Base-by-base conservation (phyloP, 805 yeast genomes). In the Yarrowia sp. region DNA sequence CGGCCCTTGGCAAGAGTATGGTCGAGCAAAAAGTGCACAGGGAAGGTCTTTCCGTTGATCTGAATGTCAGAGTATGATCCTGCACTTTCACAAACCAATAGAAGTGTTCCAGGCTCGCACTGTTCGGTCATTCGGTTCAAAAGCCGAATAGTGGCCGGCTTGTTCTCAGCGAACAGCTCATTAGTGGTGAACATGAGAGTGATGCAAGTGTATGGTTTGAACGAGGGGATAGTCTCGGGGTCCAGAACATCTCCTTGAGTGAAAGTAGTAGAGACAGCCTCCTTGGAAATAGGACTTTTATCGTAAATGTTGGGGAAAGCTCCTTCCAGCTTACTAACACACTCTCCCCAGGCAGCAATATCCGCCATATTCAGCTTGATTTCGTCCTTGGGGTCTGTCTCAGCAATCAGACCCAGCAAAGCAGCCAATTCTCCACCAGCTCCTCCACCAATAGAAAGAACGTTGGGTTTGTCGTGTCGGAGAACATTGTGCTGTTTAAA, bases 181-280 rank as follows among this genome's bases (percentile, higher is more conserved):
- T 92, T 92, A 1, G 97, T 91, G 6, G 97, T 92, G 80, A 92
- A 92, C 73, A 92, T 78, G 43, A 89, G 76, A 0, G 97, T 91
- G 52, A 92, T 85, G 64, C 91, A 76, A 72, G 86, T 81, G 38
- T 79, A 71, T 0, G 73, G 58, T 1, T 58, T 64, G 38, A 83
- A 73, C 3, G 73, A 67, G 24, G 78, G 65, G 50, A 6, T 71
- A 72, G 2, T 70, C 70, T 9, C 70, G 66, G 12, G 76, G 12
- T 2, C 20, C 66, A 76, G 55, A 1, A 76, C 72, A 47, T 76
- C 72, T 24, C 72, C 75, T 9, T 72, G 61, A 20, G 71, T 15
- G 14, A 61, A 68, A 7, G 34, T 19, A 9, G 61, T 46, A 15
- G 30, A 3, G 17, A 68, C 42, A 12, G 38, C 13, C 3, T 47